These are phyloP conservation scores for Cladophialophora chaetospira DNA, from an alignment of 2,329 filamentous ascomycete species.

Conservation along the genomic window DNA sequence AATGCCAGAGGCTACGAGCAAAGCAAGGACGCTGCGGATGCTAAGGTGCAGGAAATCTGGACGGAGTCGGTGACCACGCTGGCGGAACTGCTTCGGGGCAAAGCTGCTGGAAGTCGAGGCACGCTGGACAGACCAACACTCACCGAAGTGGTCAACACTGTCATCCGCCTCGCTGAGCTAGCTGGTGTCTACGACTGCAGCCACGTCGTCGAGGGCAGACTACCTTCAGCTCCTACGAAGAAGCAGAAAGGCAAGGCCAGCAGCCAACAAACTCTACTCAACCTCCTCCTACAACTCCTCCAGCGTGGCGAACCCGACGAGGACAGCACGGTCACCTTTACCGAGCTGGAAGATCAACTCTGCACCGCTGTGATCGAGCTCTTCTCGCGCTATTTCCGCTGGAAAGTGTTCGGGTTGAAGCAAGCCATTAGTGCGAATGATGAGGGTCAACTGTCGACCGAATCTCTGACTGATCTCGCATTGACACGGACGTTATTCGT, in stretches of 20 bases:
- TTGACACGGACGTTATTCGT: conserved; percentile 59
- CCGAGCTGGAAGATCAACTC: conserved; percentile 77
- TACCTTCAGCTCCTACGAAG: conserved; percentile 40
- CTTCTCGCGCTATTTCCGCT: conserved; percentile 90
- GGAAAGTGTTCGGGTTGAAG: conserved; percentile 71
- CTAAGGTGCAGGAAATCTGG: conserved; percentile 80
- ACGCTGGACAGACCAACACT: conserved; percentile 67
- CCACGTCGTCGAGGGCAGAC: conserved; percentile 67
- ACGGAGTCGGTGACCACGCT: conserved; percentile 77
- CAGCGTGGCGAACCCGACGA: conserved; percentile 69
- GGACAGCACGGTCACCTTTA: conserved; percentile 67
- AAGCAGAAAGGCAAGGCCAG: conserved; percentile 46
- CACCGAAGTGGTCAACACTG: conserved; percentile 69
- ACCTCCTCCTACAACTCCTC: conserved; percentile 71
- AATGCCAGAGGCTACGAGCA: conserved; percentile 87
- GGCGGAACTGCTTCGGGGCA: conserved; percentile 68
- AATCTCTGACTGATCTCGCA: conserved; percentile 69
- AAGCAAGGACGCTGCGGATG: conserved; percentile 79
- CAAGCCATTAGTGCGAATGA: conserved; percentile 57
- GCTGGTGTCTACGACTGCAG: conserved; percentile 77
- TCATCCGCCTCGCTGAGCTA: conserved; percentile 79
- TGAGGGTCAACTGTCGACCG: conserved; percentile 59
- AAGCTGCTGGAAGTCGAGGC: conserved; percentile 70
- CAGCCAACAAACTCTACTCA: conserved; percentile 51
- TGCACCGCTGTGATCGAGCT: conserved; percentile 74